Percentiles rank a stretch among this genome's conserved stretches.
phyloP scores from a whole-genome alignment of 345 rosid species.

The Anacardium occidentale region DNA sequence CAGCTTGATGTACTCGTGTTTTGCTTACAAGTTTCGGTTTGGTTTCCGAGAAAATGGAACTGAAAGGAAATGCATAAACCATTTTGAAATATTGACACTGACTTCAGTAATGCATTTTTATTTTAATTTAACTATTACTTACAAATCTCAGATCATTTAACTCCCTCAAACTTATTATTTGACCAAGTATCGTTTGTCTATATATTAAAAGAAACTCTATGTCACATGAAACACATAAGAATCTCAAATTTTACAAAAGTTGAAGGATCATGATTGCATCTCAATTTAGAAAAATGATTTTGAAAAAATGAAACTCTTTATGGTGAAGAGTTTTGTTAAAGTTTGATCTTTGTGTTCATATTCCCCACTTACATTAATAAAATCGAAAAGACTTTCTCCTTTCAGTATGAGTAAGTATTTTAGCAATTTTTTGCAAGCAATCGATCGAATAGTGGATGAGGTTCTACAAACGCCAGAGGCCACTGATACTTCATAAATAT shows the following conservation, averaged over 20 bases:
- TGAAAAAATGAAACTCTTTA: too few species aligned
- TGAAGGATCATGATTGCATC: too few species aligned
- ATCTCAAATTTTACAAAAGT: too few species aligned
- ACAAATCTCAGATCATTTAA: too few species aligned
- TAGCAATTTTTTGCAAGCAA: neutral
- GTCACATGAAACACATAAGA: too few species aligned
- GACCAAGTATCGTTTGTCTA: too few species aligned
- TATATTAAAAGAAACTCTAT: too few species aligned
- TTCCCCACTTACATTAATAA: neutral
- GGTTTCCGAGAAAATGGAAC: slow-evolving; percentile 7
- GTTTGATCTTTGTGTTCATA: neutral
- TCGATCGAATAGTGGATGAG: neutral
- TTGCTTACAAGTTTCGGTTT: neutral
- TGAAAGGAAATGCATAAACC: neutral
- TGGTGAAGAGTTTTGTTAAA: too few species aligned
- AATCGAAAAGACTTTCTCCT: neutral
- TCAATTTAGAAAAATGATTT: too few species aligned
- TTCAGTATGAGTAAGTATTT: neutral
- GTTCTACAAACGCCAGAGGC: neutral
- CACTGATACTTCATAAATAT: neutral
- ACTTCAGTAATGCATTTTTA: too few species aligned
- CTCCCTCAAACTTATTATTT: too few species aligned
- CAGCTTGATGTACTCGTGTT: neutral
- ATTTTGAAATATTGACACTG: neutral
- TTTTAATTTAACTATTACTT: too few species aligned